Evolutionary conservation across 2,329 filamentous ascomycete genomes (phyloP).

Genomic region (Fusarium falciforme): DNA sequence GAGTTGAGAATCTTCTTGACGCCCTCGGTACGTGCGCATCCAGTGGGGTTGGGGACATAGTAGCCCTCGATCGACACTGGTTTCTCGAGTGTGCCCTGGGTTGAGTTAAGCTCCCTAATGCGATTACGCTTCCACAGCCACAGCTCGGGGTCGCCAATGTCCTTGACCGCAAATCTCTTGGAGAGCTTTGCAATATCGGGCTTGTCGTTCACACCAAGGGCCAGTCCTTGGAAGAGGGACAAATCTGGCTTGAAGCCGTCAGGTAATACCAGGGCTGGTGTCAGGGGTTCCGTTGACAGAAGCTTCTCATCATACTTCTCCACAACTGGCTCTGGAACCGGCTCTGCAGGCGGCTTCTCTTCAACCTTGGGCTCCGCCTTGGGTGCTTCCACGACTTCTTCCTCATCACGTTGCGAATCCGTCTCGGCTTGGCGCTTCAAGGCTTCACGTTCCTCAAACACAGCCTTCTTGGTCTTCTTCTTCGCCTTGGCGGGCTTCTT

Average conservation of each 20-base stretch:
- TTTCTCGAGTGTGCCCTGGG: conserved; percentile 39
- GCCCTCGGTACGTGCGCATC: conserved; percentile 90
- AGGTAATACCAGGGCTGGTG: conserved; percentile 58
- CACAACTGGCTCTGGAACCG: conserved; percentile 57
- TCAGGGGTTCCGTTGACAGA: conserved; percentile 61
- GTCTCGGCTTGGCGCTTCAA: conserved; percentile 66
- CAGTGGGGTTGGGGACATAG: conserved; percentile 88
- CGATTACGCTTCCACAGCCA: conserved; percentile 70
- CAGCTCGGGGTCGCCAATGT: conserved; percentile 62
- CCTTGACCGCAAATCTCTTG: conserved; percentile 58
- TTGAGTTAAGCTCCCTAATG: conserved; percentile 65
- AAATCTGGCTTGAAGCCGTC: conserved; percentile 59
- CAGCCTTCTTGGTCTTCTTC: conserved; percentile 83
- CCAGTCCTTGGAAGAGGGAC: conserved; percentile 56
- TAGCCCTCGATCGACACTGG: conserved; percentile 68
- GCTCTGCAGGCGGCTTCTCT: conserved; percentile 44
- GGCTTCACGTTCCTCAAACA: conserved; percentile 75
- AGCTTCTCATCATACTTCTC: conserved; percentile 60
- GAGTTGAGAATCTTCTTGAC: conserved; percentile 96
- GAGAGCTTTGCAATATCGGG: conserved; percentile 62
- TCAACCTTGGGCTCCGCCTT: conserved; percentile 25
- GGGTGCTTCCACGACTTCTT: conserved; percentile 41
- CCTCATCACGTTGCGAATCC: conserved; percentile 57
- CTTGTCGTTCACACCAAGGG: conserved; percentile 57
- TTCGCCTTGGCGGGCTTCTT: conserved; percentile 70